Percentiles rank a stretch among this genome's conserved stretches.
Evolutionary conservation across 495 filamentous ascomycete genomes (phyloP).

Genomic region (Talaromyces nanjingensis): DNA sequence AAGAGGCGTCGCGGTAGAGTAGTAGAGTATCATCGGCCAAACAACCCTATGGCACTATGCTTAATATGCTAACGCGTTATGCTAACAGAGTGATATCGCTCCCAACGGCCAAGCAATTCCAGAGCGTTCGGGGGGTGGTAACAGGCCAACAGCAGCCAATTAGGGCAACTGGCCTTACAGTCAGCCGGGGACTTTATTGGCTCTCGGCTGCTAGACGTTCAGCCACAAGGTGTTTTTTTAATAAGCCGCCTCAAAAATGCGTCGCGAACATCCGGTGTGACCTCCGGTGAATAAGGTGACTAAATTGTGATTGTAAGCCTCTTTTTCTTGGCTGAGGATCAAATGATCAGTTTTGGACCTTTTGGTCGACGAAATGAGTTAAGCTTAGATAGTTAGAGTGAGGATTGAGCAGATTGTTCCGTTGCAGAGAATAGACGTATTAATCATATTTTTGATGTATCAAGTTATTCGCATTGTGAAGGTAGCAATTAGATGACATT

Average conservation of each 20-base stretch:
- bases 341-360: neutral
- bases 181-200: neutral
- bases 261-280: neutral
- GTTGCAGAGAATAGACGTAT: neutral
- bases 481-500: neutral
- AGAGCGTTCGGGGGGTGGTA: neutral
- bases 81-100: constrained; percentile 1
- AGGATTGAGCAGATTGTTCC: neutral
- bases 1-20: neutral
- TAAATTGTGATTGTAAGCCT: neutral
- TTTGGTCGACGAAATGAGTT: neutral
- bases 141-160: neutral
- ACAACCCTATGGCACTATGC: neutral
- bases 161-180: neutral
- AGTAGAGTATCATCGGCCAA: neutral
- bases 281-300: neutral
- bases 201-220: neutral
- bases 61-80: too few relatives aligned
- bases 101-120: neutral
- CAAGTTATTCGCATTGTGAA: neutral
- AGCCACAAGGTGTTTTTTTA: neutral
- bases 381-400: neutral
- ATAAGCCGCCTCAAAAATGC: neutral
- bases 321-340: neutral
- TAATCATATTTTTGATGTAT: neutral